Evolutionary conservation across 2,329 filamentous ascomycete species (phyloP), one percentile per base, ranked within the genome.

Genomic region (Paraphaeosphaeria sporulosa): DNA sequence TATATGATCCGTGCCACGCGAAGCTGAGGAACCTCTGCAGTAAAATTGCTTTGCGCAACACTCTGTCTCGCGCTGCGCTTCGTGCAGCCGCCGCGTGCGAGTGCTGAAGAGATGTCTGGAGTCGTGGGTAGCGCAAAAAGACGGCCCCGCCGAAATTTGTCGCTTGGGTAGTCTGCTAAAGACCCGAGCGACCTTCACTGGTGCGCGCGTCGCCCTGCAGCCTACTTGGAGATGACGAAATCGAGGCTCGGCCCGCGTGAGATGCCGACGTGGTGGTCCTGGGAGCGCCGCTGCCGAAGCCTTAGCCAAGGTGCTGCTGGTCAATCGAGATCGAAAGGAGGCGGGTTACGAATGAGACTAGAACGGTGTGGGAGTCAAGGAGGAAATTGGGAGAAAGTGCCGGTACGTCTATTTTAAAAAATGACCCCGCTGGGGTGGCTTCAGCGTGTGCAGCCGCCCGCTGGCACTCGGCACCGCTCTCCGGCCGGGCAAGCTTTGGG

Each of bases 151-250:
- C 32, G 36, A 42, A 49, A 49, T 42, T 56, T 56, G 40, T 55
- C 44, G 46, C 32, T 23, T 48, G 34, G 13, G 34, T 40, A 34
- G 17, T 23, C 25, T 40, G 52, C 52, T 10, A 47, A 21, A 7
- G 40, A 50, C 30, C 50, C 52, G 58, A 60, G 62, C 56, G 50
- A 66, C 59, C 19, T 21, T 21, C 19, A 51, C 55, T 56, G 53
- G 59, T 13, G 57, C 46, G 62, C 55, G 62, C 59, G 72, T 72
- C 65, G 71, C 71, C 69, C 63, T 60, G 38, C 47, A 46, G 36
- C 54, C 67, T 65, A 56, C 63, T 71, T 71, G 54, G 38, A 66
- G 68, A 68, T 72, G 73, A 75, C 69, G 67, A 72, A 73, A 70
- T 38, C 13, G 34, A 64, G 72, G 73, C 60, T 66, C 72, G 72